Evolutionary conservation across 192 early-diverging fungal genomes (phyloP), one percentile per base, ranked within the genome.

Genomic region (Coemansia sp.): DNA sequence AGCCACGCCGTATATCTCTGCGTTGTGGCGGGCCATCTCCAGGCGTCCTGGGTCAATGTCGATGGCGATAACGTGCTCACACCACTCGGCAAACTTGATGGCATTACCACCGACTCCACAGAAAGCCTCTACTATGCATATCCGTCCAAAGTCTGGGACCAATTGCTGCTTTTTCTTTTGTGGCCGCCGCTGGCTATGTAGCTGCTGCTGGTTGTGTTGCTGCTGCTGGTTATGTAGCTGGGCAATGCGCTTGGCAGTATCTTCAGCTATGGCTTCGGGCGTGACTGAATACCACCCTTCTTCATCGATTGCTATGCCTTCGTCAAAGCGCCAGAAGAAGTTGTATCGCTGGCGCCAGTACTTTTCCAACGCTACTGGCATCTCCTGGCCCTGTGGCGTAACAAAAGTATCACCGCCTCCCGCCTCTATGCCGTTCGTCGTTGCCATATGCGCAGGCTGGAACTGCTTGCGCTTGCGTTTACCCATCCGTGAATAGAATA

Each of bases 201-300:
- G 25, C 25, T 27, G 25, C 1, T 1, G 17, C 38, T 9, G 4
- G 27, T 1, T 27, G 42, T 34, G 21, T n/a, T 10, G 39, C 11
- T 7, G 11, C 39, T 42, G 11, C 39, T 8, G 25, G 61, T 72
- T 75, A 57, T 78, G 57, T 2, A 78, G 76, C 76, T 83, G 81
- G 5, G 74, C 65, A 19, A 84, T 57, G 44, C 82, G 82, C 32
- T 42, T 17, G 6, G 84, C 95, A 15, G 93, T 89, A 69, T 97
- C 88, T 21, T 76, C 64, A 7, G 96, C 95, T 39, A 99, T 91
- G 42, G 82, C 74, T 67, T 99, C 97, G 1, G 95, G 97, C 0
- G 96, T 99, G 1, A 98, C 94, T 2, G 95, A 97, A 78, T 88
- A 99, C 97, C 95, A 95, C 21, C 93, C 89, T 72, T 93, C 93